Evolutionary conservation across 805 yeast genomes (phyloP).

Genomic region (Pichia exigua): DNA sequence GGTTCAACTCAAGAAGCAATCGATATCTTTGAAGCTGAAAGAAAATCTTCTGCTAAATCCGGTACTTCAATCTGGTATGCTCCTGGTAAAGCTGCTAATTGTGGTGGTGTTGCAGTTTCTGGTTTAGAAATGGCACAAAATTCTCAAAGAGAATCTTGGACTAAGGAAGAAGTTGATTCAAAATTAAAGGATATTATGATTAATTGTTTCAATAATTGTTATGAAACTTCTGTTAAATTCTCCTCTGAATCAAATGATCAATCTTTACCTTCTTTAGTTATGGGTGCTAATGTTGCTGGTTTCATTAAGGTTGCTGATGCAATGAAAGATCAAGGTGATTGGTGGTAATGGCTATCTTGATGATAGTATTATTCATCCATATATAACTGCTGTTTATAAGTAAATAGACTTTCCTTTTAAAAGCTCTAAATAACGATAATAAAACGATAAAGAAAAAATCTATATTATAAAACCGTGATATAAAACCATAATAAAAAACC

Average conservation of each 20-base stretch:
- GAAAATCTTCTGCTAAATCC: conserved; percentile 37
- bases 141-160: conserved; percentile 90
- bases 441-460: no score
- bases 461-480: no score
- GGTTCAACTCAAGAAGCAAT: conserved; percentile 98
- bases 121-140: conserved; percentile 99
- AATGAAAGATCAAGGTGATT: conserved; percentile 95
- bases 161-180: conserved; percentile 84
- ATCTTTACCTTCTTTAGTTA: conserved; percentile 86
- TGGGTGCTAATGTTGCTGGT: conserved; percentile 99
- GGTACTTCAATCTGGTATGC: conserved; percentile 85
- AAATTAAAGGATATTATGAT: conserved; percentile 91
- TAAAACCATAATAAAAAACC: no score
- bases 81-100: conserved; percentile 98
- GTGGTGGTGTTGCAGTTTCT: conserved; percentile 99
- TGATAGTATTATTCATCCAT: no score
- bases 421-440: no score
- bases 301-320: conserved; percentile 98
- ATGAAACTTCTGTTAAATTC: conserved; percentile 77
- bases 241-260: conserved; percentile 57
- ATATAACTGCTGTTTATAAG: no score
- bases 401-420: no score
- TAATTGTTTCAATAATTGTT: conserved; percentile 87
- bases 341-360: conserved; percentile 26
- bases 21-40: conserved; percentile 82